These are phyloP conservation scores for Tieghemostelium lacteum DNA, from an alignment of 78 protist species.

Conservation along the genomic window DNA sequence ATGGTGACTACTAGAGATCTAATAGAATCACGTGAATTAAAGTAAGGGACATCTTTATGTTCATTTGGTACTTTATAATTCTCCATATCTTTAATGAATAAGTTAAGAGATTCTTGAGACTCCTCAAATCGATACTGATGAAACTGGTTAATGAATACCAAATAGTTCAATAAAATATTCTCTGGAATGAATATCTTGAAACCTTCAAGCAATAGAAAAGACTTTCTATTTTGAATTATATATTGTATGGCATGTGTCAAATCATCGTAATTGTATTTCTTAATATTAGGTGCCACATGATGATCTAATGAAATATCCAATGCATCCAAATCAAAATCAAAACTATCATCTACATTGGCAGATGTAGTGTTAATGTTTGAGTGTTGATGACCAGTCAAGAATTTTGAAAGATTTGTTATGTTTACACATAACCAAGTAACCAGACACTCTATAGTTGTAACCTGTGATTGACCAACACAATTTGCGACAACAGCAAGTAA, in stretches of 20 bases:
- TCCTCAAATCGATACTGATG: slow-evolving; percentile 77
- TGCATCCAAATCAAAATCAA: slow-evolving; percentile 49
- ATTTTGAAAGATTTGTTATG: neutral
- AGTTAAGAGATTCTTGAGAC: slow-evolving; percentile 21
- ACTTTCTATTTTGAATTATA: slow-evolving; percentile 39
- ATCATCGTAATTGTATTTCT: slow-evolving; percentile 4
- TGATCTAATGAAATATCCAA: slow-evolving; percentile 34
- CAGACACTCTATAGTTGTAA: slow-evolving; percentile 36
- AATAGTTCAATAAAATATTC: slow-evolving; percentile 12
- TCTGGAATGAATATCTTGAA: slow-evolving; percentile 59
- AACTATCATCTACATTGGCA: slow-evolving; percentile 18
- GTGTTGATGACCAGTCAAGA: neutral
- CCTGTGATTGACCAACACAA: neutral
- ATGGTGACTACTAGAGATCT: slow-evolving; percentile 7
- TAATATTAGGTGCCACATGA: slow-evolving; percentile 18
- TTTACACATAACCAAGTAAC: slow-evolving; percentile 57
- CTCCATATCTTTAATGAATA: slow-evolving; percentile 12
- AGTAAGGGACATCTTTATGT: neutral
- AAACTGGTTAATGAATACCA: slow-evolving; percentile 43
- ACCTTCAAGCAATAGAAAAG: slow-evolving; percentile 47
- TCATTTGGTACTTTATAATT: neutral
- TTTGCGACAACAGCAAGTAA: slow-evolving; percentile 40
- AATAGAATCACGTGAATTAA: neutral
- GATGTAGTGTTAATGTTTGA: no score
- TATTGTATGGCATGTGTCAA: neutral